Base-by-base conservation (phyloP, 2,329 filamentous ascomycete genomes). In the Xylaria sp. region DNA sequence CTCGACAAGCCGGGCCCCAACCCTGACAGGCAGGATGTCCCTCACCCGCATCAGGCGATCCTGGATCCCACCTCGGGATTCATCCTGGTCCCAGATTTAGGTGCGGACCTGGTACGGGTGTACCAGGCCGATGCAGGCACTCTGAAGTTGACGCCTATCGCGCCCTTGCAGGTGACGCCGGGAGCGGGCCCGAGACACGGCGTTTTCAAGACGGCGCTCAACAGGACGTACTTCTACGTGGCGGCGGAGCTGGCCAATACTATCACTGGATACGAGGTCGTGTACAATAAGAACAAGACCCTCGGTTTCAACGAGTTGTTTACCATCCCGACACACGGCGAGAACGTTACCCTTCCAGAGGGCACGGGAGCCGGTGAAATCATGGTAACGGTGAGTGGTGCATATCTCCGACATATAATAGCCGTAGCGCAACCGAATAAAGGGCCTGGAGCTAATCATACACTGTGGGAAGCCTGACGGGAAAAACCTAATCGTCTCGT, bases 101-200 rank as follows among this genome's bases (percentile, higher is more conserved):
- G 90, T 48, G 83, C 86, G 65, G 91, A 93, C 73, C 74, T 88
- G 6, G 78, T 92, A 56, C 88, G 86, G 70, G 79, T 81, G 65
- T 92, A 87, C 76, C 75, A 80, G 63, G 82, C 90, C 73, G 79
- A 87, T 71, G 82, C 83, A 54, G 75, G 79, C 6, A 82, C 84
- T 36, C 79, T 87, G 7, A 74, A 74, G 19, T 78, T 82, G 69
- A 82, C 81, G 30, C 74, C 79, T 24, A 72, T 80, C 21, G 71
- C 76, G 6, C 81, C 85, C 7, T 78, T 87, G 42, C 71, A 79
- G 42, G 77, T 84, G 61, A 70, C 81, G 39, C 72, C 84, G 1
- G 90, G 89, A 17, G 86, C 84, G 45, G 91, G 91, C 0, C 91
- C 91, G 0, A 83, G 90, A 36, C 90, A 93, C 75, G 85, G 84